Evolutionary conservation across 2,329 filamentous ascomycete species (phyloP), one percentile per base, ranked within the genome.

Genomic region (Phymatotrichopsis omnivora): DNA sequence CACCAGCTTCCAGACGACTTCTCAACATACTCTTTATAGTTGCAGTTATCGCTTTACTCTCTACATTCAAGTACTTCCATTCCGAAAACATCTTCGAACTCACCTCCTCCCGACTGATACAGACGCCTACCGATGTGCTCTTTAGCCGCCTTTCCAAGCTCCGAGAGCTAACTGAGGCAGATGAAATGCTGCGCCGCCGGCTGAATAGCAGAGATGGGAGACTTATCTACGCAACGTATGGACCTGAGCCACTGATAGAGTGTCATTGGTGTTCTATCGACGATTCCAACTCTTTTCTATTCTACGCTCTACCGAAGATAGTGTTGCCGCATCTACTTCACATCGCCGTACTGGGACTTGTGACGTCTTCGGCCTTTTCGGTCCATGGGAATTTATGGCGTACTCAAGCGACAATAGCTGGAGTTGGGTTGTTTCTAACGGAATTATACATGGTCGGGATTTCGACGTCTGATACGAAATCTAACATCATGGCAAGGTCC

Each of bases 261-360:
- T 96, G 87, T 63, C 73, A 76, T n/a, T 94, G 93, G 67, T 95
- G 87, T 72, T 70, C 67, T 39, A 66, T 75, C n/a, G 78, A 83
- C 47, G 76, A 82, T 36, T 72, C 76, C 4, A 68, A 67, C 28
- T 76, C 74, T 31, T 95, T 86, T 67, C 72, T 93, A 37, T 74
- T 83, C 61, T 96, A 93, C 65, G 80, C 82, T 11, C 65, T 93
- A 0, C 83, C 89, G 0, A 70, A 75, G 20, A 67, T 93, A 6
- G 58, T 87, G 1, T 68, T 76, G 11, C 81, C 84, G n/a, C 89
- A 98, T 64, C 67, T 96, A 7, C 60, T 78, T 36, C 91, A 95
- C 65, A 71, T 94, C 39, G 64, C 75, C 43, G 64, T 80, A 35
- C 65, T 94, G 14, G 84, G 83, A 4, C 57, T 85, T 33, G 78